Percentiles rank a stretch among this genome's conserved stretches.
Evolutionary conservation across 1,284 basidiomycete genomes (phyloP).

Genomic region (Phlebopus sp.): DNA sequence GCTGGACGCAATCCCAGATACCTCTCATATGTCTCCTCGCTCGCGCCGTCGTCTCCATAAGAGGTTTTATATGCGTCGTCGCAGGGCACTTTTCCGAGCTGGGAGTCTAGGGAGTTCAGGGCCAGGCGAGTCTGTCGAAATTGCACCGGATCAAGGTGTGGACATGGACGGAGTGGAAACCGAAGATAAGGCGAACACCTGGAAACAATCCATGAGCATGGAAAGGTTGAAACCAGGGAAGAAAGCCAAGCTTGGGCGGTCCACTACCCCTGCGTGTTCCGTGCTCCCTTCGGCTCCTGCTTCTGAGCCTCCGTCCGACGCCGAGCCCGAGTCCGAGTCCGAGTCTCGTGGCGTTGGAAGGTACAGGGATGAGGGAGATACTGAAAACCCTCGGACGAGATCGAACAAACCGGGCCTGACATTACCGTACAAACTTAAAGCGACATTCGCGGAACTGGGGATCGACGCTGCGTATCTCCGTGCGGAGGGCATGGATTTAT

Average conservation of each 20-base stretch:
- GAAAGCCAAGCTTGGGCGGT: constrained; percentile 22
- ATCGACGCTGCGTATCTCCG: constrained; percentile 43
- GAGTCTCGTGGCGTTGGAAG: too few species aligned
- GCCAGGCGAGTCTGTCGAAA: too few species aligned
- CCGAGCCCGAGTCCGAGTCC: constrained; percentile 9
- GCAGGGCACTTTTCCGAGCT: constrained; percentile 44
- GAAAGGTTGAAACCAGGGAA: constrained; percentile 28
- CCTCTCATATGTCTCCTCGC: constrained; percentile 42
- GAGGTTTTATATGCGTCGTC: constrained; percentile 69
- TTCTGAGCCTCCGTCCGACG: constrained; percentile 12
- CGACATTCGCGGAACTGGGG: constrained; percentile 39
- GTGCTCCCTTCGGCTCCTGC: constrained; percentile 2
- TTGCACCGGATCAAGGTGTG: too few species aligned
- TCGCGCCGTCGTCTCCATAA: constrained; percentile 58
- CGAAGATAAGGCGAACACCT: too few species aligned
- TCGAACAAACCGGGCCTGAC: constrained; percentile 36
- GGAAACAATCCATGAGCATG: constrained; percentile 8
- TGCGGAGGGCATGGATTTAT: constrained; percentile 44
- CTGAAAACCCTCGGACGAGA: constrained; percentile 13
- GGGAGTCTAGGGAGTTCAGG: background rate
- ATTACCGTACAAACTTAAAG: constrained; percentile 43
- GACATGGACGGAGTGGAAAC: too few species aligned
- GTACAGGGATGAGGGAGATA: too few species aligned
- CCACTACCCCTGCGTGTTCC: constrained; percentile 1
- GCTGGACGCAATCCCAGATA: constrained; percentile 12